A percentile compares a stretch with the other conserved stretches of the same genome.
Conservation (phyloP, 2,329 filamentous ascomycete genomes). For the Colletotrichum sp. region DNA sequence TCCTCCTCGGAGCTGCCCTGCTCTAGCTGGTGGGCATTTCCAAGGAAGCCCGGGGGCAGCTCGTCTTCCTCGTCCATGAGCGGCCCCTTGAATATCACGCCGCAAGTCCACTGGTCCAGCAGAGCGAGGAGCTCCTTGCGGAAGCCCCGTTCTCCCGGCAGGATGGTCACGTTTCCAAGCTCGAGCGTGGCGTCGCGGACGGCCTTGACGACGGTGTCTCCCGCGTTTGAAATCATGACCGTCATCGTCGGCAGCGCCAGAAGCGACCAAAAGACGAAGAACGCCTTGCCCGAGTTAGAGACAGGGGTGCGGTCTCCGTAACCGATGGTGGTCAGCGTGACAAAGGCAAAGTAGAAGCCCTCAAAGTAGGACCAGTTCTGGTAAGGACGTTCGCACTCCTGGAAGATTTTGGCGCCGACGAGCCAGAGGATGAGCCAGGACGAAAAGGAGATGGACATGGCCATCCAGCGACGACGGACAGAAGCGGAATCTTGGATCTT, state of each 20-base stretch:
- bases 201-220: constrained; percentile 78
- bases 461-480: constrained; percentile 74
- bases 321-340: constrained; percentile 79
- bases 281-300: constrained; percentile 80
- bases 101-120: constrained; percentile 4
- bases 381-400: constrained; percentile 53
- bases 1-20: constrained; percentile 22
- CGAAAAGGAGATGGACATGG: constrained; percentile 69
- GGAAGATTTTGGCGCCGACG: constrained; percentile 78
- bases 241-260: constrained; percentile 89
- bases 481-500: constrained; percentile 73
- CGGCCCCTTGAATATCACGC: neutral
- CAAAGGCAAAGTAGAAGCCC: constrained; percentile 85
- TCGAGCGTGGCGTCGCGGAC: constrained; percentile 60
- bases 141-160: constrained; percentile 61
- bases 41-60: constrained; percentile 46
- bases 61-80: constrained; percentile 38
- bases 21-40: constrained; percentile 31
- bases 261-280: constrained; percentile 93
- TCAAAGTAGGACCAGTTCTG: constrained; percentile 78
- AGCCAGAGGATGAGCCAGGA: constrained; percentile 82
- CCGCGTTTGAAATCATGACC: constrained; percentile 82
- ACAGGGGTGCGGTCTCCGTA: constrained; percentile 82
- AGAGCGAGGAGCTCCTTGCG: constrained; percentile 49
- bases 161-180: constrained; percentile 64